A percentile compares a stretch with the other conserved stretches of the same genome.
Evolutionary conservation across 768 basidiomycete genomes (phyloP).

Genomic region (Tulasnella calospora): DNA sequence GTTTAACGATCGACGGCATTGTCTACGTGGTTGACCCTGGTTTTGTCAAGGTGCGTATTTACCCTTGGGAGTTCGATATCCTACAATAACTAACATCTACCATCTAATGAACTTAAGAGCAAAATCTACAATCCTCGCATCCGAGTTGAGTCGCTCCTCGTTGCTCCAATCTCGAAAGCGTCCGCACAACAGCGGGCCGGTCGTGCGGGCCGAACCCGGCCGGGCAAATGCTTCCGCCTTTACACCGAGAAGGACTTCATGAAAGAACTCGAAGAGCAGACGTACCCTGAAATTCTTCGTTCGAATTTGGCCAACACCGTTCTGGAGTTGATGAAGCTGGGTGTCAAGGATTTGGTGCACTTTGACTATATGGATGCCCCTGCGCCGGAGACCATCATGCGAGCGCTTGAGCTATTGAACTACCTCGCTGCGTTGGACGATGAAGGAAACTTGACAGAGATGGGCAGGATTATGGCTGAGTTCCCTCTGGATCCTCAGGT

Average conservation of each 20-base stretch:
- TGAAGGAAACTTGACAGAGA: conserved; percentile 80
- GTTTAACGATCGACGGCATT: conserved; percentile 95
- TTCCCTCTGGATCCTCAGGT: conserved; percentile 99
- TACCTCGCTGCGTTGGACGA: conserved; percentile 90
- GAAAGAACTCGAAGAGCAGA: conserved; percentile 93
- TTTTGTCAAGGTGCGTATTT: conserved; percentile 42
- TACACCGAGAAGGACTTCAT: conserved; percentile 98
- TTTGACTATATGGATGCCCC: conserved; percentile 93
- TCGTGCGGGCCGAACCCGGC: conserved; percentile 90
- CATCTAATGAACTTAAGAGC: conserved; percentile 87
- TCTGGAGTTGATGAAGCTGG: conserved; percentile 88
- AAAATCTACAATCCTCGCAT: conserved; percentile 98
- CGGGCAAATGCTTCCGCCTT: conserved; percentile 94
- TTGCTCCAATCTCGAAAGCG: conserved; percentile 94
- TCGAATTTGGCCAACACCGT: conserved; percentile 93
- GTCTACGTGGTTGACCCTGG: conserved; percentile 93
- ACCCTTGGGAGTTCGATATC: conserved; percentile 46
- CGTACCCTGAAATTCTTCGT: conserved; percentile 90
- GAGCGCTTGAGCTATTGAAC: conserved; percentile 89
- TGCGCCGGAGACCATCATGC: conserved; percentile 94
- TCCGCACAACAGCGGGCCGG: conserved; percentile 95
- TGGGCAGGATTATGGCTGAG: conserved; percentile 92
- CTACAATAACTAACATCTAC: conserved; percentile 74
- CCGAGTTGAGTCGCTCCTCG: conserved; percentile 87
- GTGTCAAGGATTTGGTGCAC: conserved; percentile 83